These are phyloP conservation scores for Fagus crenata DNA, from an alignment of 306 rosid genomes.

Conservation along the genomic window DNA sequence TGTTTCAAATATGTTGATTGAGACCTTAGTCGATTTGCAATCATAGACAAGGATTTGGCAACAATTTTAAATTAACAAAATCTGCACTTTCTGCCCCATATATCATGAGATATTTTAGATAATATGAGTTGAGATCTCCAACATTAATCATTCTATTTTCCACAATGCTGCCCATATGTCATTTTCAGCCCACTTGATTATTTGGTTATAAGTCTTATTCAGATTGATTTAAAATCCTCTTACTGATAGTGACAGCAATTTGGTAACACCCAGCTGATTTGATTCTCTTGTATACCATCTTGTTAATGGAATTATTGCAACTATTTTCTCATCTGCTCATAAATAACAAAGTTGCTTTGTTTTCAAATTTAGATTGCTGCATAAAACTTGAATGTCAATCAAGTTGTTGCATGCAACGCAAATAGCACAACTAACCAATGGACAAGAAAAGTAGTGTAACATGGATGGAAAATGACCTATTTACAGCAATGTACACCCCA, in stretches of 20 bases:
- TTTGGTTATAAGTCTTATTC: neutral
- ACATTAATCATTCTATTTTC: neutral
- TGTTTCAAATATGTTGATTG: too few relatives aligned
- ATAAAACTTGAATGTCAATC: slow-evolving; percentile 8
- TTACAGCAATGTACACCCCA: slow-evolving; percentile 35
- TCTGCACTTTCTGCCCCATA: too few relatives aligned
- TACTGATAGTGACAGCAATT: neutral
- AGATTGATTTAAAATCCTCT: neutral
- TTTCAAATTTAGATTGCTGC: neutral
- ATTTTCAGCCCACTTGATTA: slow-evolving; percentile 4
- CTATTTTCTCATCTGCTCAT: neutral
- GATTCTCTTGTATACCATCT: neutral
- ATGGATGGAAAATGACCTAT: slow-evolving; percentile 31
- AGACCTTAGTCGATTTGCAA: too few relatives aligned
- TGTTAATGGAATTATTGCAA: neutral
- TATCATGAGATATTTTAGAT: too few relatives aligned
- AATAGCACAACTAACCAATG: slow-evolving; percentile 9
- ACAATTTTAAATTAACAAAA: too few relatives aligned
- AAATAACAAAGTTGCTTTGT: neutral
- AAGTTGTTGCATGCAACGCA: slow-evolving; percentile 2
- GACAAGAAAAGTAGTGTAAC: slow-evolving; percentile 14
- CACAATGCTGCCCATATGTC: neutral
- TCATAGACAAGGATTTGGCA: too few relatives aligned
- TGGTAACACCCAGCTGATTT: neutral
- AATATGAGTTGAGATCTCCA: too few relatives aligned